Percentiles rank a stretch among this genome's conserved stretches.
Evolutionary conservation across 345 rosid species (phyloP).

Genomic region (Syzygium grande): DNA sequence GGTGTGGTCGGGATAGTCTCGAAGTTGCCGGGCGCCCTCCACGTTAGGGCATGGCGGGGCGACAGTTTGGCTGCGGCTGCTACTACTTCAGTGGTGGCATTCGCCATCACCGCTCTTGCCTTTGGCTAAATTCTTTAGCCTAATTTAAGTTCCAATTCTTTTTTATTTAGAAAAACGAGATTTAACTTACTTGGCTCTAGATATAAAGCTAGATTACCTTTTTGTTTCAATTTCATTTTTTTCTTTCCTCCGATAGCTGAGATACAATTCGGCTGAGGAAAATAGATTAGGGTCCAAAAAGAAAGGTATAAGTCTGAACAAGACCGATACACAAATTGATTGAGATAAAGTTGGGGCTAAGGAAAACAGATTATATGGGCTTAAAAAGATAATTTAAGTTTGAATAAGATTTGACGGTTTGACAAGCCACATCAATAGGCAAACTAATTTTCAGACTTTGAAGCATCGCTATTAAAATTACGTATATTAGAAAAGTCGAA

Average conservation of each 20-base stretch:
- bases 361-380: not conserved
- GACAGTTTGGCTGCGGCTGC: constrained; percentile 83
- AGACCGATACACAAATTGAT: not conserved
- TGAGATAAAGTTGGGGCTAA: not conserved
- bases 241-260: not conserved
- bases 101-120: constrained; percentile 79
- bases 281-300: not conserved
- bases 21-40: constrained; percentile 64
- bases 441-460: not conserved
- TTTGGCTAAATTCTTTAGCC: constrained; percentile 34
- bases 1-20: constrained; percentile 61
- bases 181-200: not conserved
- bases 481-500: not conserved
- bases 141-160: not conserved
- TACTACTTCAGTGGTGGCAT: constrained; percentile 51
- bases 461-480: not conserved
- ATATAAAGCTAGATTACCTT: not conserved
- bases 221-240: not conserved
- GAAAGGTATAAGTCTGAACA: not conserved
- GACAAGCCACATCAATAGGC: not conserved
- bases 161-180: not conserved
- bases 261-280: not conserved
- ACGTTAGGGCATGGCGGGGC: constrained; percentile 68
- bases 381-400: not conserved
- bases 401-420: not conserved